Evolutionary conservation across 2,329 filamentous ascomycete genomes (phyloP), one percentile per base, ranked within the genome.

Genomic region (Colletotrichum incanum): DNA sequence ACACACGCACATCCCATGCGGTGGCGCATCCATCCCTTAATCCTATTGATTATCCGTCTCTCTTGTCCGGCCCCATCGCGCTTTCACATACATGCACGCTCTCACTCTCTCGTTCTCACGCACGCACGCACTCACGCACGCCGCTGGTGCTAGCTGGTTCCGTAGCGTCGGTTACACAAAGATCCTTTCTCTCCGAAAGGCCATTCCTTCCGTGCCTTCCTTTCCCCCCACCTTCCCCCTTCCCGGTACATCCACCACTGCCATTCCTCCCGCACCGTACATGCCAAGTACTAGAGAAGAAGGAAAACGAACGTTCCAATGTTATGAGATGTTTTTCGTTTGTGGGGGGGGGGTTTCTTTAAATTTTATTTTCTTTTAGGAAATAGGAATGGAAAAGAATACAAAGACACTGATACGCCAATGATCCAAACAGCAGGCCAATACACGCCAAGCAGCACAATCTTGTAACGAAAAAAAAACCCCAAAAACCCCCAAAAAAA

Each of bases 121-220:
- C n/a, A n/a, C n/a, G n/a, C n/a, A n/a, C n/a, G n/a, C n/a, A n/a
- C n/a, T 31, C 28, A n/a, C 41, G 60, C 64, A 66, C 64, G 14
- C 62, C 41, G 34, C 26, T 56, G 37, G 26, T 18, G 31, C 26
- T 49, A 14, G 45, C 45, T 45, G 39, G 18, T 47, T 39, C 55
- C 58, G 28, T 70, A 73, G 66, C 66, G 61, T 55, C 43, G 60
- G 61, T 71, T 65, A 58, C 71, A 73, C 71, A 73, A 37, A 73
- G 49, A 60, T 66, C 49, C 18, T 61, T 56, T 61, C 41, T 61
- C 37, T 61, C 63, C 56, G 41, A 68, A 34, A 14, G 45, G 37
- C 43, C 45, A n/a, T 12, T 23, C 45, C 23, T 49, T 34, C 34
- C 47, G 18, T 37, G n/a, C 34, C 12, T n/a, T n/a, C 47, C n/a